These are phyloP conservation scores for Ampelocalamus luodianensis DNA, from an alignment of 176 grass and related monocot genomes.

Conservation along the genomic window DNA sequence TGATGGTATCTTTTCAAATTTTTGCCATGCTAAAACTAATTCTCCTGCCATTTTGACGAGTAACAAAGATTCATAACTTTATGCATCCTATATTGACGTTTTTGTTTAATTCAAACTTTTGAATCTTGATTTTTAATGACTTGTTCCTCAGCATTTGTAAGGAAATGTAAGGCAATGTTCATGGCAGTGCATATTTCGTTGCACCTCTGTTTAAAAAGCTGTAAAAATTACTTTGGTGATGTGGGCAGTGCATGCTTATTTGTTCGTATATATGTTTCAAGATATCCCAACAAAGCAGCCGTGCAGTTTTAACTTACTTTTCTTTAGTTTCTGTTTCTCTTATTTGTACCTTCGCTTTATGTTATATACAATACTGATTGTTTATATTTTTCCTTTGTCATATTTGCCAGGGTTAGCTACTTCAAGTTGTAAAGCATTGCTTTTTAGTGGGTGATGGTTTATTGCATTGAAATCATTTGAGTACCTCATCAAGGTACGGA, in stretches of 20 bases:
- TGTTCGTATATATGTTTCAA: not conserved
- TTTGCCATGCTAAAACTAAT: not conserved
- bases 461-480: conserved; percentile 34
- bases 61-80: not conserved
- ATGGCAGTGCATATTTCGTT: not conserved
- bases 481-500: conserved; percentile 26
- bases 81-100: not conserved
- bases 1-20: not conserved
- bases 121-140: not conserved
- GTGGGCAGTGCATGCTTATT: not conserved
- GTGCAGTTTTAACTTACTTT: not conserved
- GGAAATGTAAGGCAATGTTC: not conserved
- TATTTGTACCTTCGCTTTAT: not conserved
- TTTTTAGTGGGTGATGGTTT: conserved; percentile 28
- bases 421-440: conserved; percentile 33
- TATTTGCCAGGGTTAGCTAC: conserved; percentile 34
- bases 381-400: conserved; percentile 13
- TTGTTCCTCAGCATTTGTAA: not conserved
- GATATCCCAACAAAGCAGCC: not conserved
- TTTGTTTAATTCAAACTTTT: not conserved
- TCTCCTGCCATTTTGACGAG: not conserved
- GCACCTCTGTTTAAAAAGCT: not conserved
- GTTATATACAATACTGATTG: not conserved
- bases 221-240: not conserved
- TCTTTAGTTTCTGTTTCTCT: not conserved